Evolutionary conservation across 768 basidiomycete species (phyloP), one percentile per base, ranked within the genome.

Genomic region (Pleurotus eryngii): DNA sequence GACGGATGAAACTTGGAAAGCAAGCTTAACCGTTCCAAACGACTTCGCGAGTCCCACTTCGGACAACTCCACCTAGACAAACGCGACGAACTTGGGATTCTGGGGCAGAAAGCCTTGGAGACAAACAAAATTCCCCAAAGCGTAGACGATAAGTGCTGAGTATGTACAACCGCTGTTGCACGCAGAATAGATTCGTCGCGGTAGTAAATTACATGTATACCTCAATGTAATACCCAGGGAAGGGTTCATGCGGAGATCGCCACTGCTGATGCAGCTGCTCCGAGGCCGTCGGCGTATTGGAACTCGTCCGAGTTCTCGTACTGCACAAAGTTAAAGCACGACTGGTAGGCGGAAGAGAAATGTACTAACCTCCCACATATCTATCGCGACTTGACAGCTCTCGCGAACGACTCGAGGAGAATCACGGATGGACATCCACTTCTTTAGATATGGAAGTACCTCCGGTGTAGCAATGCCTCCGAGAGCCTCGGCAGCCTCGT

Each of bases 401-500:
- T 99, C 95, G 55, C 88, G 83, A 2, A 99, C 97, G 18, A 98
- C 95, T 12, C 81, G 76, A 0, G 95, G 95, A 6, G 91, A 85
- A 64, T 94, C 91, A 59, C 82, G 78, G 61, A 86, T 80, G 20
- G 70, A 72, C 78, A 89, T 85, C 87, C 93, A 97, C 68, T 95
- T 90, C 62, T 85, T 84, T 38, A 99, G 74, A 61, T 94, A 81
- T 1, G 90, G 87, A 35, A 98, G 78, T 3, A 97, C 95, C 55
- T 96, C 94, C 0, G 92, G 91, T 2, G 89, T 93, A 24, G 89
- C 95, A 57, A 99, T 98, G 4, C 96, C 93, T n/a, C 97, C 97
- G 0, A 99, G 81, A 5, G 97, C 97, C 71, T 99, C 97, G 3
- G 97, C 97, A 22, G 96, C 97, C 71, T 99, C 97, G 64, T 99